Evolutionary conservation across 2,329 filamentous ascomycete species (phyloP), one percentile per base, ranked within the genome.

Genomic region (Diaporthe citriasiana): DNA sequence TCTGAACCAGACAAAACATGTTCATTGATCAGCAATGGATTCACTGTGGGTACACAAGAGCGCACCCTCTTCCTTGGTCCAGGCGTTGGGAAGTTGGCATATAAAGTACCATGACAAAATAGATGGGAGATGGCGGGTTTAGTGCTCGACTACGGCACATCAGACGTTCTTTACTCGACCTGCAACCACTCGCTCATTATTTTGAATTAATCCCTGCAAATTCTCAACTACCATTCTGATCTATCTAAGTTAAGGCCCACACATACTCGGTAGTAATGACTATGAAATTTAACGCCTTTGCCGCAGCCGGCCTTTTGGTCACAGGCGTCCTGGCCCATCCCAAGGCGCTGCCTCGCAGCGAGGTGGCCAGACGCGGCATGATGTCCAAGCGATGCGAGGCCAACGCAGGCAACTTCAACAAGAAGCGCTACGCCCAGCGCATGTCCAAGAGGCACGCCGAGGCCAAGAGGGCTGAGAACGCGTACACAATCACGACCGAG

Each of bases 381-480:
- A 56, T 74, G 40, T 60, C 69, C 12, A 74, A 74, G 73, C 53
- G 73, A 17, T 74, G 73, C 35, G 53, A 72, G 30, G 69, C 42
- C 33, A 42, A 25, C 45, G 73, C 45, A 7, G 69, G n/a, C 42
- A 42, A 35, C 10, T 68, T 72, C 51, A 74, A 72, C 35, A 71
- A 72, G 69, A 72, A 63, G 51, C 73, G 73, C 22, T 53, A 72
- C 25, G 69, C 25, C 30, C 63, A 71, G 59, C 51, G 33, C 13
- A 55, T 72, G n/a, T 30, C 25, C 27, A 74, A 69, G 60, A 55
- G 60, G 38, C 59, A 19, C 10, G 27, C 42, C 38, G n/a, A 42
- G 30, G 68, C 69, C 38, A 51, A 59, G 47, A 38, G 35, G 15
- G 45, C 55, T 38, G 33, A 56, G 50, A 74, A 74, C 50, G n/a